A percentile compares a stretch with the other conserved stretches of the same genome.
Conservation (phyloP, 2,329 filamentous ascomycete genomes). For the Bipolaris zeicola region DNA sequence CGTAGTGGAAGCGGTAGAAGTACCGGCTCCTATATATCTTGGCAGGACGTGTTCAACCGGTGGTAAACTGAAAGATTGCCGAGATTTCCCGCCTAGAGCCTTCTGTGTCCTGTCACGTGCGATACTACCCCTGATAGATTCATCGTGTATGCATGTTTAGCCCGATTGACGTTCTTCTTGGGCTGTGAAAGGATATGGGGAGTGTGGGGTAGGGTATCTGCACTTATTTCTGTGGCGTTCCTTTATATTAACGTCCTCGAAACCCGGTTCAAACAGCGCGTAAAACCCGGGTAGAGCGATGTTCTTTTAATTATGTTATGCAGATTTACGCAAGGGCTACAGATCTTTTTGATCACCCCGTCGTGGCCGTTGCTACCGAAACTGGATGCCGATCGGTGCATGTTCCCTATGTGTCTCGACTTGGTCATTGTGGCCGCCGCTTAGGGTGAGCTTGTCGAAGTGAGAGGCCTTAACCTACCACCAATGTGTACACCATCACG, state of each 20-base stretch:
- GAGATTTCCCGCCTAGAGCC: slow-evolving; percentile 6
- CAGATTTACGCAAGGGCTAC: slow-evolving; percentile 8
- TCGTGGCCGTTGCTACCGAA: slow-evolving; percentile 1
- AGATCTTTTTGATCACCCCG: background rate
- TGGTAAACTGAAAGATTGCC: slow-evolving; percentile 11
- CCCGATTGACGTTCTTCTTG: background rate
- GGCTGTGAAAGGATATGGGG: background rate
- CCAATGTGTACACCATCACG: slow-evolving; percentile 11
- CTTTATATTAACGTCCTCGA: slow-evolving; percentile 16
- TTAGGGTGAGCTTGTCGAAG: slow-evolving; percentile 5
- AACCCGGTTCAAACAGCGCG: slow-evolving; percentile 10
- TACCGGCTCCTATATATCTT: slow-evolving; percentile 6
- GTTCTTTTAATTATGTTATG: slow-evolving; percentile 7
- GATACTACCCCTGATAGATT: background rate
- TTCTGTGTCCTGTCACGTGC: slow-evolving; percentile 8
- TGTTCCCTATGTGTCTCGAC: background rate
- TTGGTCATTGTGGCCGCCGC: slow-evolving; percentile 5
- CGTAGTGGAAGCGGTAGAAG: slow-evolving; percentile 7
- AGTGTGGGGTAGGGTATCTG: slow-evolving; percentile 8
- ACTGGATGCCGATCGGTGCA: background rate
- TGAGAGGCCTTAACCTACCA: slow-evolving; percentile 7
- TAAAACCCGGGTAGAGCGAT: slow-evolving; percentile 13
- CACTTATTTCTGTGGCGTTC: slow-evolving; percentile 4
- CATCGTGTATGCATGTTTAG: slow-evolving; percentile 1
- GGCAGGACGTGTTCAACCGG: slow-evolving; percentile 8